phyloP scores from a whole-genome alignment of 2,329 filamentous ascomycete species.

The Fusarium sp. region DNA sequence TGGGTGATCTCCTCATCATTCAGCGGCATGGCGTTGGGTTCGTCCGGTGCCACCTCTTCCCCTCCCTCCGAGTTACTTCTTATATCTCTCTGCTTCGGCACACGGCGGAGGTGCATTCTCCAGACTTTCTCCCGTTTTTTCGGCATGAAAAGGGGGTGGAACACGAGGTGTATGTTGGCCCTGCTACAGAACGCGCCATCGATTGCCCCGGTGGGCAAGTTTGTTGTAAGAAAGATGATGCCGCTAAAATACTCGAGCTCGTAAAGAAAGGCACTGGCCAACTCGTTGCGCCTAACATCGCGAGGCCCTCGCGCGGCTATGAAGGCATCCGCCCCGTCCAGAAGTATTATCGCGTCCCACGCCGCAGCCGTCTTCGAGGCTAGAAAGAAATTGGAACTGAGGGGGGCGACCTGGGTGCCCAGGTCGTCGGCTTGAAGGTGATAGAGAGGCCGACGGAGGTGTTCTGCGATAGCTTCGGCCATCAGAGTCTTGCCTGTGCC shows the following conservation, averaged over 20 bases:
- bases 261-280: slow-evolving; percentile 57
- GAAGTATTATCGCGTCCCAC: slow-evolving; percentile 60
- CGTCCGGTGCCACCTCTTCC: background rate
- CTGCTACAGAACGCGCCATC: slow-evolving; percentile 56
- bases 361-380: slow-evolving; percentile 57
- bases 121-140: slow-evolving; percentile 54
- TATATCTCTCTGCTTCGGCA: slow-evolving; percentile 34
- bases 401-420: slow-evolving; percentile 52
- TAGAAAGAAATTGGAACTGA: slow-evolving; percentile 57
- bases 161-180: slow-evolving; percentile 57
- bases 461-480: slow-evolving; percentile 55
- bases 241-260: slow-evolving; percentile 57
- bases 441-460: slow-evolving; percentile 55
- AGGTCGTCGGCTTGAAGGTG: slow-evolving; percentile 58
- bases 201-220: slow-evolving; percentile 47
- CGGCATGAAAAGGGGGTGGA: slow-evolving; percentile 48
- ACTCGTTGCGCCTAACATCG: slow-evolving; percentile 58
- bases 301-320: slow-evolving; percentile 56
- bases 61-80: background rate
- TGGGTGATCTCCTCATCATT: slow-evolving; percentile 50
- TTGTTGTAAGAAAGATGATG: slow-evolving; percentile 57
- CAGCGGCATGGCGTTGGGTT: slow-evolving; percentile 23
- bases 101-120: slow-evolving; percentile 55
- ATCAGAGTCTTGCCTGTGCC: slow-evolving; percentile 59
- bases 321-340: slow-evolving; percentile 64